Evolutionary conservation across 2,329 filamentous ascomycete genomes (phyloP).

Genomic region (Harringtonia aguacate): DNA sequence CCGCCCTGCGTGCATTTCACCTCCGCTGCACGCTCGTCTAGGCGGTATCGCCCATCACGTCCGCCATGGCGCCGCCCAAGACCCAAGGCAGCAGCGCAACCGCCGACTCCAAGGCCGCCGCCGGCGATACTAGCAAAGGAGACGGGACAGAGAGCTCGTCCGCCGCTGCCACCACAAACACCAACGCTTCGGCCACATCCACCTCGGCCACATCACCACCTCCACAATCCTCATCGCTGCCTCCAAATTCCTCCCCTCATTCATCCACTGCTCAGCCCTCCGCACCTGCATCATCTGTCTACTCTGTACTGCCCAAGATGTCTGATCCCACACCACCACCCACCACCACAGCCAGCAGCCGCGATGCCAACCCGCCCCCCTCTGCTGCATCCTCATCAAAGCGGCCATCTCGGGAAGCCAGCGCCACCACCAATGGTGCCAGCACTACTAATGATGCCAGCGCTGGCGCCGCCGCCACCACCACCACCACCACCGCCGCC

Average conservation of each 20-base stretch:
- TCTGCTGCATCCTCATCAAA: constrained; percentile 34
- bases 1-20: background rate
- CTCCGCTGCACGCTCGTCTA: background rate
- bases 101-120: background rate
- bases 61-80: constrained; percentile 11
- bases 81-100: background rate
- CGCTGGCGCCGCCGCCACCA: constrained; percentile 15
- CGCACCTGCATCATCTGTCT: constrained; percentile 13
- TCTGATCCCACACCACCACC: constrained; percentile 15
- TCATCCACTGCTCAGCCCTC: constrained; percentile 4
- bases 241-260: constrained; percentile 1
- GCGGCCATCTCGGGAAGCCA: constrained; percentile 34
- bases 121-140: constrained; percentile 1
- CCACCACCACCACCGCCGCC: background rate
- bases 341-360: background rate
- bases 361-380: background rate
- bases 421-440: too few species aligned
- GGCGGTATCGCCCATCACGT: constrained; percentile 3
- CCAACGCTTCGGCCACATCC: background rate
- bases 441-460: background rate
- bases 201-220: constrained; percentile 3
- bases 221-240: constrained; percentile 2
- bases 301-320: constrained; percentile 20
- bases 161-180: background rate
- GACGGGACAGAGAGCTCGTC: constrained; percentile 1